Percentiles rank a stretch among this genome's conserved stretches.
These are phyloP conservation scores for Epichloe typhina DNA, from an alignment of 2,329 filamentous ascomycete genomes.

Conservation along the genomic window DNA sequence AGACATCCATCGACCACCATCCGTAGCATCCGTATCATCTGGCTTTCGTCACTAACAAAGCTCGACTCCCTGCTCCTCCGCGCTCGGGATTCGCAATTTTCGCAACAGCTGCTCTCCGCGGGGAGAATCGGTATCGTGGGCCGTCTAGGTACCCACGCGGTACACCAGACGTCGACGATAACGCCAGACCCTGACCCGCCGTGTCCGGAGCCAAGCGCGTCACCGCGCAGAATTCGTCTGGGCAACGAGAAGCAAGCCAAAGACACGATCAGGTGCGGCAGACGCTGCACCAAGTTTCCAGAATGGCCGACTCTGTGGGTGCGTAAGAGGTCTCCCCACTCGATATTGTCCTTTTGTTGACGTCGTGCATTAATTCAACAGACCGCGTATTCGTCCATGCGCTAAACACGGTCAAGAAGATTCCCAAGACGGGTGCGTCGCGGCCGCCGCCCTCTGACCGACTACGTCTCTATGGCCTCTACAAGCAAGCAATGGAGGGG, in stretches of 20 bases:
- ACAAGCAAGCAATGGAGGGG: conserved; percentile 97
- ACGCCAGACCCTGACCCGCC: neutral
- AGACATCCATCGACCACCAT: neutral
- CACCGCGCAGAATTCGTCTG: neutral
- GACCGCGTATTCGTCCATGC: conserved; percentile 98
- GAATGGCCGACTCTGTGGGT: conserved; percentile 28
- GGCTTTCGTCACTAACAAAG: neutral
- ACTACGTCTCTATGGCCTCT: conserved; percentile 88
- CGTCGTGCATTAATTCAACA: conserved; percentile 22
- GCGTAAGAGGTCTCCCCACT: conserved; percentile 7
- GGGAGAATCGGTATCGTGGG: no score
- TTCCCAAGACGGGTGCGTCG: conserved; percentile 81
- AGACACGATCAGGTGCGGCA: neutral
- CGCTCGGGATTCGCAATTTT: no score
- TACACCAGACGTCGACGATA: neutral
- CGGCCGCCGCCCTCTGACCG: conserved; percentile 77
- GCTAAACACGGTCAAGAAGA: conserved; percentile 96
- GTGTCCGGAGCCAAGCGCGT: neutral
- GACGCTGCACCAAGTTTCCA: neutral
- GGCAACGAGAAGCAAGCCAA: neutral
- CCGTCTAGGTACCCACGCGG: neutral
- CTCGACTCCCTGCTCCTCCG: neutral
- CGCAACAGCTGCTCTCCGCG: no score
- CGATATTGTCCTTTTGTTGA: conserved; percentile 1
- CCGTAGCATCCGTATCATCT: neutral